phyloP scores from a whole-genome alignment of 768 basidiomycete species.

The Hygrocybe coccinea region DNA sequence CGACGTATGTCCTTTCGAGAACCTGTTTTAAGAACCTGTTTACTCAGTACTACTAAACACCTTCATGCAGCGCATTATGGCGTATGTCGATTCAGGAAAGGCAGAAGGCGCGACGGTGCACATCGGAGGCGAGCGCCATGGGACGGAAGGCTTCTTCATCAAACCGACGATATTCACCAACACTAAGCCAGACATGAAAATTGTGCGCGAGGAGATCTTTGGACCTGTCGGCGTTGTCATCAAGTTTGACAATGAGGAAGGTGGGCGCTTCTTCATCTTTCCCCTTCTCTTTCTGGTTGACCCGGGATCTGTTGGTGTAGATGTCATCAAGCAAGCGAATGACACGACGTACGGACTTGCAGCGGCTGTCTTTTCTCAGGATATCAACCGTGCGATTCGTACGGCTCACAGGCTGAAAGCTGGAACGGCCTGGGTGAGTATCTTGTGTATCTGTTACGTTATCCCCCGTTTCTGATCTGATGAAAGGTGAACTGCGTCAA shows the following conservation, averaged over 20 bases:
- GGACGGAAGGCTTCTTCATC: constrained; percentile 60
- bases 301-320: constrained; percentile 28
- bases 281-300: background rate
- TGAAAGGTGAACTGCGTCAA: constrained; percentile 47
- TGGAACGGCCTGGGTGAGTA: constrained; percentile 68
- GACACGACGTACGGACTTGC: constrained; percentile 85
- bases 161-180: constrained; percentile 57
- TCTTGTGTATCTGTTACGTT: background rate
- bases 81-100: constrained; percentile 67
- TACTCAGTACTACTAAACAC: background rate
- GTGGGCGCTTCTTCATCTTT: constrained; percentile 15
- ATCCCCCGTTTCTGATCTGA: background rate
- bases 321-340: constrained; percentile 73
- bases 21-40: background rate
- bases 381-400: constrained; percentile 68
- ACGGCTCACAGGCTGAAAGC: constrained; percentile 73
- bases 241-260: constrained; percentile 58
- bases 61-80: constrained; percentile 54
- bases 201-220: constrained; percentile 67
- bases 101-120: constrained; percentile 59
- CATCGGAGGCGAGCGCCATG: constrained; percentile 54
- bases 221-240: constrained; percentile 68
- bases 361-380: constrained; percentile 77
- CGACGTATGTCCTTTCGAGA: constrained; percentile 44
- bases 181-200: constrained; percentile 57